These are phyloP conservation scores for Naganishia liquefaciens DNA, from an alignment of 1,284 basidiomycete genomes.

Conservation along the genomic window DNA sequence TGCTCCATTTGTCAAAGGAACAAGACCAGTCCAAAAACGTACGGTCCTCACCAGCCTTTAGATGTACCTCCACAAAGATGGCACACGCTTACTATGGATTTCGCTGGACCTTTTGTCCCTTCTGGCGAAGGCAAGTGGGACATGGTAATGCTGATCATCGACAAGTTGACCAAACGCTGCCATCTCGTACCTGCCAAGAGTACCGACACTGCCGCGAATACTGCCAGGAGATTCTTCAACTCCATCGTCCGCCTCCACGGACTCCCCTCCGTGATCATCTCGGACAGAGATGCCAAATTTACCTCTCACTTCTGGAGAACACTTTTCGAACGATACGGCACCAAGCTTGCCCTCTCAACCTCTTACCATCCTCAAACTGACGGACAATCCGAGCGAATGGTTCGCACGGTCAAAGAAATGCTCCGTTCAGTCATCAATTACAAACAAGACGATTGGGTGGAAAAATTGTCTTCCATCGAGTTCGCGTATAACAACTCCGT, in stretches of 20 bases:
- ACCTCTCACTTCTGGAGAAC: conserved; percentile 56
- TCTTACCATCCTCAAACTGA: conserved; percentile 57
- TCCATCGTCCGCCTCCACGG: conserved; percentile 56
- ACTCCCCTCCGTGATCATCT: conserved; percentile 54
- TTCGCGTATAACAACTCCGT: conserved; percentile 57
- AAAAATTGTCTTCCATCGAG: conserved; percentile 56
- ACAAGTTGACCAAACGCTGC: conserved; percentile 51
- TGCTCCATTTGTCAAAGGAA: conserved; percentile 29
- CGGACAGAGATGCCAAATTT: conserved; percentile 56
- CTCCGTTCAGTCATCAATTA: conserved; percentile 12
- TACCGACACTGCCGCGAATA: conserved; percentile 47
- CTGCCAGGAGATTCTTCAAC: conserved; percentile 55
- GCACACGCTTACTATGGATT: conserved; percentile 57
- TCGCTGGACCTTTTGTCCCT: conserved; percentile 56
- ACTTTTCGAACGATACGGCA: conserved; percentile 42
- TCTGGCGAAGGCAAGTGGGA: conserved; percentile 53
- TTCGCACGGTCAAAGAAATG: conserved; percentile 29
- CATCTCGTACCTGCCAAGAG: conserved; percentile 47
- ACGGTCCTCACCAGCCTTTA: conserved; percentile 50
- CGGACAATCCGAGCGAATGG: conserved; percentile 36
- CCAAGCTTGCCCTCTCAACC: conserved; percentile 54
- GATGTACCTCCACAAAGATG: conserved; percentile 43
- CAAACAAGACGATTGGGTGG: conserved; percentile 55
- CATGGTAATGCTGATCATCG: conserved; percentile 52
- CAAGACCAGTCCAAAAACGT: conserved; percentile 36